Base-by-base conservation (phyloP, 2,329 filamentous ascomycete genomes). In the Spiromastix sp. region DNA sequence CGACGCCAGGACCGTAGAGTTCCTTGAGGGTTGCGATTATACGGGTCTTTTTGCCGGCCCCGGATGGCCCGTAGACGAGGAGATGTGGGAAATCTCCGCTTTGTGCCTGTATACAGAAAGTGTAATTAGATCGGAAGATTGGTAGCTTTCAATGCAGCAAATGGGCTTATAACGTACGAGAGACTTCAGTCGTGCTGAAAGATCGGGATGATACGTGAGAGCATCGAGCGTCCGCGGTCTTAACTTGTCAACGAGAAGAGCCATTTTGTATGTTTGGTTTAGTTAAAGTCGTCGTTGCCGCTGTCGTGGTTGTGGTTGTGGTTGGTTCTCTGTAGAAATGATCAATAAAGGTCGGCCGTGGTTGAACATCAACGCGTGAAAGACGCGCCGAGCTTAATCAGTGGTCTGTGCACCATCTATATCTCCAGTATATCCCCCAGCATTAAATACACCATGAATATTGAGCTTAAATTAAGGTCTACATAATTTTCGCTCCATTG, bases 11-110 rank as follows among this genome's bases (percentile, higher is more conserved):
- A 0, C 91, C 91, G 60, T 91, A 98, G 5, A 98, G 72, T 55
- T 95, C 89, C 59, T 94, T 93, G 3, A 98, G 67, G 0, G 89
- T 96, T 11, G 91, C 87, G 12, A 95, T 85, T 47, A 96, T 93
- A 28, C 91, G 80, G 1, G 91, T 98, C 64, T 98, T 98, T 62
- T 98, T 98, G 47, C 91, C 91, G 4, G 91, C 91, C 21, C 91
- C 91, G 0, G 89, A 95, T 1, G 91, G 91, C 0, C 91, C 91
- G 56, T 96, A 98, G 45, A 98, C 84, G 43, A 98, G 82, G 30
- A 98, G 78, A 64, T 98, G 93, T 32, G 91, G 91, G 56, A 98
- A 98, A 60, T 98, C 93, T 49, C 89, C 86, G 63, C 83, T 93
- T 74, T 93, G 85, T 36, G 91, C 91, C 87, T 94, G 42, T 34